phyloP scores from a whole-genome alignment of 2,329 filamentous ascomycete species.

The Aureobasidium sp. region DNA sequence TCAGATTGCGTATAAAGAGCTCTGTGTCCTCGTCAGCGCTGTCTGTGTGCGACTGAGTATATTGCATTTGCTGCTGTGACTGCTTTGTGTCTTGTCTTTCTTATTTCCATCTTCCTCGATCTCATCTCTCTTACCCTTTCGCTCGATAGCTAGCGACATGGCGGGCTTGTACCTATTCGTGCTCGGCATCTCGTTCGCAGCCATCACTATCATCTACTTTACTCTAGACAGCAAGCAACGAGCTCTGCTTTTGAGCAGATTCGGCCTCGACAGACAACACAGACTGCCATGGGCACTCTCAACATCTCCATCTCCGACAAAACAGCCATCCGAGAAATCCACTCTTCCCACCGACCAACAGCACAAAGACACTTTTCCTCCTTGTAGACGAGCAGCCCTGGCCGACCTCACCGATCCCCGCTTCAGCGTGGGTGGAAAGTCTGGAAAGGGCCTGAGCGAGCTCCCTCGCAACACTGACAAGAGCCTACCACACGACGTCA shows the following conservation, averaged over 20 bases:
- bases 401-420: conserved; percentile 27
- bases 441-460: conserved; percentile 23
- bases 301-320: conserved; percentile 46
- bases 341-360: conserved; percentile 19
- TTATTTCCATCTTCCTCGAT: background rate
- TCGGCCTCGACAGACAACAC: conserved; percentile 35
- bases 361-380: conserved; percentile 47
- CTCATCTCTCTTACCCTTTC: background rate
- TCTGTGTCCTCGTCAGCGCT: background rate
- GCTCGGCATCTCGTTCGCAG: conserved; percentile 28
- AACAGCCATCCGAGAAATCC: conserved; percentile 28
- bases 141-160: conserved; percentile 19
- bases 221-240: conserved; percentile 31
- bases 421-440: conserved; percentile 24
- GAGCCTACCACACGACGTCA: conserved; percentile 22
- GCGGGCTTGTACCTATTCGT: conserved; percentile 23
- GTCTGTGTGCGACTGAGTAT: background rate
- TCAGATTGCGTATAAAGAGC: background rate
- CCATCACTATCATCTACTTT: conserved; percentile 26
- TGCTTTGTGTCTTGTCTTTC: background rate
- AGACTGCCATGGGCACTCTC: conserved; percentile 49
- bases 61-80: background rate
- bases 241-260: conserved; percentile 33
- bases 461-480: conserved; percentile 21
- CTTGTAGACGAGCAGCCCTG: conserved; percentile 44